A percentile compares a stretch with the other conserved stretches of the same genome.
phyloP scores from a whole-genome alignment of 495 filamentous ascomycete genomes.

The Penicillium canariense region DNA sequence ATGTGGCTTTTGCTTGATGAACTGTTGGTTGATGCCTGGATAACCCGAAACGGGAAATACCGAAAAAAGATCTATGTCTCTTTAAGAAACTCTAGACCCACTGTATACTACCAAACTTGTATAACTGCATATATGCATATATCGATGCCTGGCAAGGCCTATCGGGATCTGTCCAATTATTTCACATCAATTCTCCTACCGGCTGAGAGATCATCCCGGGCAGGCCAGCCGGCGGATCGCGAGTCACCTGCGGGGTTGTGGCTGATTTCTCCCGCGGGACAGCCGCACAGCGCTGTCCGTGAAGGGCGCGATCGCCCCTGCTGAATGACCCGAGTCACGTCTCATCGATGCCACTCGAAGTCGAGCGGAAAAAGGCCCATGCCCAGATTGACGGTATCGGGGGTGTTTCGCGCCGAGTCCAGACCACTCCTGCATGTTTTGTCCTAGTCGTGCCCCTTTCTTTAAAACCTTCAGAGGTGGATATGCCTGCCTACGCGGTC shows the following conservation, averaged over 20 bases:
- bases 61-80: neutral
- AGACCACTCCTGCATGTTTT: no score
- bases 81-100: neutral
- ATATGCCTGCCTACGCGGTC: neutral
- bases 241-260: neutral
- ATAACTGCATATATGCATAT: neutral
- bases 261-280: neutral
- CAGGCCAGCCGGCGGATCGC: no score
- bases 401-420: no score
- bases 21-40: neutral
- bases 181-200: no score
- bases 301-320: neutral
- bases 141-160: no score
- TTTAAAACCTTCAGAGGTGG: neutral
- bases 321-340: neutral
- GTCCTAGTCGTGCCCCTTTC: neutral
- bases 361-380: no score
- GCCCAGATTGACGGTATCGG: no score
- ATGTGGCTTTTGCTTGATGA: neutral
- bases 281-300: neutral
- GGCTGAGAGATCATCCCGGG: no score
- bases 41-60: neutral
- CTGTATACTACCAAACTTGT: no score
- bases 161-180: neutral
- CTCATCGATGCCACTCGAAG: neutral